Evolutionary conservation across 768 basidiomycete genomes (phyloP), one percentile per base, ranked within the genome.

Genomic region (Amanita jacksonii): DNA sequence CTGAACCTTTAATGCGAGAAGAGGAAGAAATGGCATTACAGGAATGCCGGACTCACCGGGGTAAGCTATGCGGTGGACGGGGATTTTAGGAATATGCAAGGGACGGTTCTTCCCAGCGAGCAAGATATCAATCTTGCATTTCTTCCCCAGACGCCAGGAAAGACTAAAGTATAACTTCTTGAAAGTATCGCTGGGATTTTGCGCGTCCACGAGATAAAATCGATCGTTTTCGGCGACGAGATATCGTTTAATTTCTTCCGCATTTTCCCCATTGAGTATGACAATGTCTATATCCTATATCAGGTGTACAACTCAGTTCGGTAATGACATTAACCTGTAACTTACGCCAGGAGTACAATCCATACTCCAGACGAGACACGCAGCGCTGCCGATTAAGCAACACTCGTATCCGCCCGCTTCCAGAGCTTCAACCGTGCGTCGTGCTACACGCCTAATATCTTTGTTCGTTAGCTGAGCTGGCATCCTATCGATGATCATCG

Each of bases 221-320:
- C 55, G 54, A 51, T 69, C 54, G 31, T 23, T 8, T 5, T 30
- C 42, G 1, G 41, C 39, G 13, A 57, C 56, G 23, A 76, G 52
- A 33, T 64, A 53, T 6, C 38, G 45, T 47, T 76, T 74, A 46
- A 76, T 60, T 4, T 53, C 51, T 52, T 70, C 71, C 31, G 57
- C 52, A 41, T 62, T 52, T 5, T 27, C 23, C 0, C 53, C 47
- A 12, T 66, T 64, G 31, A 72, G 51, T 8, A 73, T 65, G 19
- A 73, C 59, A 2, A 74, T 55, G 47, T 74, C 73, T 9, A 73
- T 57, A 48, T 75, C 74, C 72, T 74, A 45, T 36, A 27, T n/a
- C 7, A 12, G 6, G 6, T 28, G 7, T 6, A 28, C 27, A 28
- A 12, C 12, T 6, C 27, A 28, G 27, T 28, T 28, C 46, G 32